A percentile compares a stretch with the other conserved stretches of the same genome.
These are phyloP conservation scores for Agarophyton chilense DNA, from an alignment of 23 red algal genomes.

Conservation along the genomic window DNA sequence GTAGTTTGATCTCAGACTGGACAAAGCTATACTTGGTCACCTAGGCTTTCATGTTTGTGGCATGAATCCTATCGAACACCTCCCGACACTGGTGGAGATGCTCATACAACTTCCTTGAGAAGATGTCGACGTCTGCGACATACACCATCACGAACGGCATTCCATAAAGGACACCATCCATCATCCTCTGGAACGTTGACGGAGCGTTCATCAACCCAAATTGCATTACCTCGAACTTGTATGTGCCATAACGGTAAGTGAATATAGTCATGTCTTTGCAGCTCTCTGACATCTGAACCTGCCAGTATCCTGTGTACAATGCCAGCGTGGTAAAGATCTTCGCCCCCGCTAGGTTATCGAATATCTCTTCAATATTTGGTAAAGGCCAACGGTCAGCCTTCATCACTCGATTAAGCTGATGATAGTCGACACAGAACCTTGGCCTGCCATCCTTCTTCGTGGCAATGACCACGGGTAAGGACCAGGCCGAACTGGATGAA, in stretches of 20 bases:
- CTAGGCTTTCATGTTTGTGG: background rate
- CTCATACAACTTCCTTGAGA: background rate
- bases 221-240: constrained; percentile 12
- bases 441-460: constrained; percentile 56
- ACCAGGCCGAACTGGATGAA: constrained; percentile 37
- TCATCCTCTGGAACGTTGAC: constrained; percentile 15
- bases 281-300: background rate
- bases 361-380: constrained; percentile 1
- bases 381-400: constrained; percentile 10
- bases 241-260: background rate
- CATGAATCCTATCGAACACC: background rate
- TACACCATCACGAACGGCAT: background rate
- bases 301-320: too few relatives aligned
- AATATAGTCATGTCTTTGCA: constrained; percentile 18
- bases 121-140: background rate
- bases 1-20: background rate
- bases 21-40: background rate
- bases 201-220: constrained; percentile 36
- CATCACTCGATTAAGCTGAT: background rate
- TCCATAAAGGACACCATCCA: background rate
- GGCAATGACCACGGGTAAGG: constrained; percentile 40
- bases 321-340: too few relatives aligned
- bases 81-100: background rate
- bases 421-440: too few relatives aligned
- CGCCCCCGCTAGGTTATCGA: background rate